Base-by-base conservation (phyloP, 2,329 filamentous ascomycete genomes). In the Zymoseptoria crescenta region DNA sequence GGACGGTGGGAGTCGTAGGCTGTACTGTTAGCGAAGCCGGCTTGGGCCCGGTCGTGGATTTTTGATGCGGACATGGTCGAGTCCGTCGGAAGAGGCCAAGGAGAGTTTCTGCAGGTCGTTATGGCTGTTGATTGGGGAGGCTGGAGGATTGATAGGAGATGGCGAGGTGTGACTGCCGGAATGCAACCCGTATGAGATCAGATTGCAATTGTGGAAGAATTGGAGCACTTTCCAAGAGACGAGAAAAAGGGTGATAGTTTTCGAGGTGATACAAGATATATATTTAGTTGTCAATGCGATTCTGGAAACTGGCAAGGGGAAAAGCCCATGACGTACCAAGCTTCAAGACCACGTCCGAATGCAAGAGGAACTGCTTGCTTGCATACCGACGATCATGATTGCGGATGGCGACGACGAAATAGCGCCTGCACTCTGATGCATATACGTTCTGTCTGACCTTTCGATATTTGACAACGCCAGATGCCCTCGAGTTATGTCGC, bases 1-100 rank as follows among this genome's bases (percentile, higher is more conserved):
- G 88, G 88, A 13, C 88, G 82, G 70, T 90, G 78, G 48, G 79
- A 72, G 69, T 91, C 87, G 72, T 91, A 91, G 21, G 78, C 76
- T 1, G 77, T 70, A 19, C 86, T 86, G 63, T 88, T 79, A 62
- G 81, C 75, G 72, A 90, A 91, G 58, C 87, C 87, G 10, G 68
- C 69, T 28, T 73, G 72, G 8, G 76, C 77, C 19, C 64, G 66
- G 13, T 65, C 54, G 56, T 66, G 68, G 57, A 69, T 57, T 56
- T 27, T 19, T 41, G 52, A 45, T 13, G 51, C 9, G 8, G 54
- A 41, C 56, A 56, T 61, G 9, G n/a, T 45, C 16, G 35, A 45
- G 16, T 16, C n/a, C 13, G 35, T 3, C 35, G 5, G 35, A 45
- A 5, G 10, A 16, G 35, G 24, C 24, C 24, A 24, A 24, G 24